Base-by-base conservation (phyloP, 2,329 filamentous ascomycete genomes). In the Xylariaceae sp. region DNA sequence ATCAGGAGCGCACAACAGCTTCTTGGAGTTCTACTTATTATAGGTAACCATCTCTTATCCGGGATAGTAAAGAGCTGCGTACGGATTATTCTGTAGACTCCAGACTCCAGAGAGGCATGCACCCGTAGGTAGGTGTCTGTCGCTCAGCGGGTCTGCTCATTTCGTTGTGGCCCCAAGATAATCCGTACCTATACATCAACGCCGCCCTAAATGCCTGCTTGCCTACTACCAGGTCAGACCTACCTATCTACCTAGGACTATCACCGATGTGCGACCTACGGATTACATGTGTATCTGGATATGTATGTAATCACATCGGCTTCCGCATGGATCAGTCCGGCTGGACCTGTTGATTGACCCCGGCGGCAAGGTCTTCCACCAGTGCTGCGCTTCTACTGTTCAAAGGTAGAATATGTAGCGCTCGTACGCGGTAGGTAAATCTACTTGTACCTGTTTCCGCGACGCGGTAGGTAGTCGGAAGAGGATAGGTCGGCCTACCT, bases 271-370 rank as follows among this genome's bases (percentile, higher is more conserved):
- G 23, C 9, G 37, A 30, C 48, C 37, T 37, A 54, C 30, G 54
- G 52, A 62, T 60, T 41, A 13, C 13, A 41, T 41, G 60, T 41
- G 13, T 41, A 13, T 41, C 9, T 13, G 37, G 7, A 41, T 41
- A 9, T 13, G 37, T 41, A 41, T 13, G 37, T 58, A 53, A 61
- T 60, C 53, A 54, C 55, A 57, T 55, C 41, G 55, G 51, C 48
- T 37, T 41, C n/a, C 41, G 60, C 56, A 61, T 59, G 56, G 58
- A 59, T 59, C 35, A 57, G 54, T 56, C 44, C 23, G 57, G 45
- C 48, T 53, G 35, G 47, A 54, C 51, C 48, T 48, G 55, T 53
- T 60, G 58, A 52, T 55, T 18, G 17, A 41, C 57, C 48, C 30
- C 18, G 18, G 52, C 41, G 50, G 41, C 23, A 51, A 51, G 11